Base-by-base conservation (phyloP, 176 grass and related monocot genomes). In the Carex scoparia region DNA sequence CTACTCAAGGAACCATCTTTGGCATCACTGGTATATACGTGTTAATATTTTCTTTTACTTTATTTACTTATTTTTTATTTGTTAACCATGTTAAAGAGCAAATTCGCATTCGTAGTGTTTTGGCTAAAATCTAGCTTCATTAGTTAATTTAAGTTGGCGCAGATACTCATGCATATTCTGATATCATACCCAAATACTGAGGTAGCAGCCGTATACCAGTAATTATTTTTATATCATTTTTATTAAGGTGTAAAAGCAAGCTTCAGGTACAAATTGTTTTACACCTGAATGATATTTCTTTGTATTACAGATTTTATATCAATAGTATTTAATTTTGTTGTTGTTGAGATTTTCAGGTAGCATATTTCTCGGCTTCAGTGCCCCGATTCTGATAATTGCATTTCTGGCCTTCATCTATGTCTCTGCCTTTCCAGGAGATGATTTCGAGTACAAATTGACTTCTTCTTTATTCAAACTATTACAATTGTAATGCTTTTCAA, bases 291-390 rank as follows among this genome's bases (percentile, higher is more conserved):
- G 79, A 40, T 65, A 13, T 23, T 23, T 23, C 23, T 23, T 23
- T 31, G 44, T 80, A 70, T n/a, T 23, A 32, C 42, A 7, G 51
- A 15, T 81, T 61, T 32, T 63, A 28, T 68, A 30, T 85, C 60
- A 48, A 32, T 84, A 28, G 8, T 14, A 15, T 38, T 72, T 15
- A 13, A 13, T 81, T 86, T 63, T 69, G 10, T 33, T 33, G 32
- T 33, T 30, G 5, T 12, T 33, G 51, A 78, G 27, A 56, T 78
- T 32, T 81, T 72, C 86, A 95, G 95, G 93, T 64, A 86, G 77
- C 55, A 88, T 95, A 80, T 98, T 98, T 73, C 88, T 95, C 11
- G 69, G 14, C 40, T 93, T 94, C 85, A 98, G 93, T 30, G 93
- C 86, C 3, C 95, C 93, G n/a, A 89, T 98, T 81, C 85, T 98